Base-by-base conservation (phyloP, 2,329 filamentous ascomycete species). In the Penicillium sclerotigenum region DNA sequence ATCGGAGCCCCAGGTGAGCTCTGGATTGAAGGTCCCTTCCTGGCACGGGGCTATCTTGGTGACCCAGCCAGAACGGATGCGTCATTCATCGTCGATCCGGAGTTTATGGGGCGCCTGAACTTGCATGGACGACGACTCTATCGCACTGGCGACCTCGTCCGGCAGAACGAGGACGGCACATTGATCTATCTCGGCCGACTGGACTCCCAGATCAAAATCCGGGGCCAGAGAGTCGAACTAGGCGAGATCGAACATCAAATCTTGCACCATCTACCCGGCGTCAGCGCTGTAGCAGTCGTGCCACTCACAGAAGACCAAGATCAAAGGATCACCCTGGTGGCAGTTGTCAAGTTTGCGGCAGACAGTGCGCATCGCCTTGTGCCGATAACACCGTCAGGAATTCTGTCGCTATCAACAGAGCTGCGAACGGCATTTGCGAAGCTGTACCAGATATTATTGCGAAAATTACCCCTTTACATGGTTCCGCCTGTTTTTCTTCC, bases 151-250 rank as follows among this genome's bases (percentile, higher is more conserved):
- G 63, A 65, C 46, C 16, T 65, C n/a, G 59, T 51, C 14, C 37
- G 48, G 16, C 47, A 50, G 16, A 40, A 48, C 33, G 60, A 68
- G 7, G 70, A 76, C 53, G 73, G 72, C 7, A 69, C 68, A 7
- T 11, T 57, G 14, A 24, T 20, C 13, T 68, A 54, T 26, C 33
- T 83, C 9, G 83, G 83, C 3, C 77, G 85, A 37, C 83, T 81
- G 59, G 84, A 87, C 37, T 43, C 33, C 4, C 48, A 48, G 22
- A 43, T 57, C 26, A 57, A 57, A 22, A 40, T 57, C 7, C 59
- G 77, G 3, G 87, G 87, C 28, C 84, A 81, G 60, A 74, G 84
- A 46, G 80, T 85, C 43, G 87, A 83, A 71, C 75, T 83, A 49
- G 75, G 68, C 31, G 77, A 75, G 64, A 75, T 75, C 49, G 79